These are phyloP conservation scores for Ensete glaucum DNA, from an alignment of 176 grass and related monocot species.

Conservation along the genomic window DNA sequence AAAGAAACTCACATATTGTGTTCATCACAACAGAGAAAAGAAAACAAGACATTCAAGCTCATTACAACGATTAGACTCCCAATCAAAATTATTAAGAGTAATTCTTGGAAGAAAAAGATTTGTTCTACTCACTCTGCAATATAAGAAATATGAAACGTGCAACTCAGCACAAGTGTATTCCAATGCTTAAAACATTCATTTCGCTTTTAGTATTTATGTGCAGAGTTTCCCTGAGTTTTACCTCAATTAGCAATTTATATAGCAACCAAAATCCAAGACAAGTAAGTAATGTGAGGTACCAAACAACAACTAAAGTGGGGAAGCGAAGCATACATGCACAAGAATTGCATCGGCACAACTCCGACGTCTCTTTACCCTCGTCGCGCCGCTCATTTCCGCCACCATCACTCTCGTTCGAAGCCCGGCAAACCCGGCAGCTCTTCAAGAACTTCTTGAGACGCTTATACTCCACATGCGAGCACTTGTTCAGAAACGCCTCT, in stretches of 20 bases:
- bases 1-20: background rate
- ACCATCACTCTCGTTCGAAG: constrained; percentile 13
- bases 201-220: too few species aligned
- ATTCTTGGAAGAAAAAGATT: too few species aligned
- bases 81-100: too few species aligned
- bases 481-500: constrained; percentile 48
- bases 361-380: constrained; percentile 18
- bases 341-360: constrained; percentile 44
- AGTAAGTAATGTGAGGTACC: too few species aligned
- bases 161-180: too few species aligned
- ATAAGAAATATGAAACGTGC: too few species aligned
- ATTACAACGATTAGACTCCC: too few species aligned
- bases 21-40: background rate
- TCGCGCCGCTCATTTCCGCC: constrained; percentile 18
- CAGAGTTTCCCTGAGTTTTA: too few species aligned
- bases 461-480: constrained; percentile 61
- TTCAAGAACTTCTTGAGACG: constrained; percentile 69
- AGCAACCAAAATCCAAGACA: too few species aligned
- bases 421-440: constrained; percentile 40
- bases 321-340: constrained; percentile 42
- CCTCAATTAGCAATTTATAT: too few species aligned
- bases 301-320: background rate
- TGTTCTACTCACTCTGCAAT: too few species aligned
- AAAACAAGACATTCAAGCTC: background rate
- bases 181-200: too few species aligned